Evolutionary conservation across 78 protist genomes (phyloP).

Genomic region (Dictyostelium brefeldianum): DNA sequence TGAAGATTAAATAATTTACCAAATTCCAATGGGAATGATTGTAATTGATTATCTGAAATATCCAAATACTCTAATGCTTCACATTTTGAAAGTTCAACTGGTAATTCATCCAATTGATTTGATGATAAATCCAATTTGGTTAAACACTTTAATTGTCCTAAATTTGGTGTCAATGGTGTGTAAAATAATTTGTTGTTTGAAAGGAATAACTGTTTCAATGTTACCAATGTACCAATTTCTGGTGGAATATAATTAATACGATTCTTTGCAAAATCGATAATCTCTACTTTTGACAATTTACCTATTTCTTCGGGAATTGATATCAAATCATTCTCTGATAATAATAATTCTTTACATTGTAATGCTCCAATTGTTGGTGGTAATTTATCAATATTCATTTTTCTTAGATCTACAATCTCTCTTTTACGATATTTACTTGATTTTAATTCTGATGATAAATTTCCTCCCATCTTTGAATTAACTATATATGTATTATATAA

Average conservation of each 20-base stretch:
- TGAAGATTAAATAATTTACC: conserved; percentile 65
- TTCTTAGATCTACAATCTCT: conserved; percentile 84
- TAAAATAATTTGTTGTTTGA: conserved; percentile 83
- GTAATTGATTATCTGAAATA: conserved; percentile 77
- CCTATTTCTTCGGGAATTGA: conserved; percentile 88
- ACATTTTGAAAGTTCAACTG: conserved; percentile 60
- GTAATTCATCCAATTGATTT: conserved; percentile 85
- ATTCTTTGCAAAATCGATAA: conserved; percentile 77
- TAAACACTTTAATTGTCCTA: conserved; percentile 69
- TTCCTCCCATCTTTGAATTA: conserved; percentile 61
- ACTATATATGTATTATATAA: background rate
- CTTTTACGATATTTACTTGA: conserved; percentile 71
- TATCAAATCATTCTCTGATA: conserved; percentile 83
- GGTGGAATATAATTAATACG: conserved; percentile 82
- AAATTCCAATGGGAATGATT: conserved; percentile 84
- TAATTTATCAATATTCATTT: conserved; percentile 76
- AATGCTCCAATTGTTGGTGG: conserved; percentile 85
- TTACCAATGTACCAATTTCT: conserved; percentile 70
- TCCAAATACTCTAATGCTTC: conserved; percentile 71
- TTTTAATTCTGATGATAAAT: conserved; percentile 74
- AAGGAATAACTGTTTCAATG: conserved; percentile 62
- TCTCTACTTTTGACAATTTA: conserved; percentile 66
- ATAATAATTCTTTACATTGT: conserved; percentile 79
- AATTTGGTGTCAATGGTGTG: conserved; percentile 77
- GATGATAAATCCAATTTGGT: conserved; percentile 73